Conservation (phyloP, 495 filamentous ascomycete species). For the Baudoinia panamericana region DNA sequence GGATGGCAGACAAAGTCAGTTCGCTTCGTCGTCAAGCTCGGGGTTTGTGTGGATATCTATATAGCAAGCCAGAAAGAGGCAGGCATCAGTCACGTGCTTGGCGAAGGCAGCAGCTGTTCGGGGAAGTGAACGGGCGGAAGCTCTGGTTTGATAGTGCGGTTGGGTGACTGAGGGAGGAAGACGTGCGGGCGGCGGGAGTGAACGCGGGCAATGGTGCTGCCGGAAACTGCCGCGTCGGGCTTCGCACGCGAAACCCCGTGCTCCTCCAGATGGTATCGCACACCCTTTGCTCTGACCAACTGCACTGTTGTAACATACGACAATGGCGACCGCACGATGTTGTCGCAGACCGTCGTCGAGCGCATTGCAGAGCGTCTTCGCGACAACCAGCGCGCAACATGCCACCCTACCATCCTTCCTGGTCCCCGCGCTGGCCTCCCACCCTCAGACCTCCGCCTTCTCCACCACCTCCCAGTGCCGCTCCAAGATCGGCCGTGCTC, state of each 20-base stretch:
- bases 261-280: neutral
- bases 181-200: neutral
- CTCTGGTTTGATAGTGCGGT: too few species aligned
- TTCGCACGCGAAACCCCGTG: neutral
- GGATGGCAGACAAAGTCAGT: too few species aligned
- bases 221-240: neutral
- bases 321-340: slow-evolving; percentile 2
- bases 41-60: too few species aligned
- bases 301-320: neutral
- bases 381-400: slow-evolving; percentile 15
- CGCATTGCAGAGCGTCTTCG: slow-evolving; percentile 1
- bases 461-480: slow-evolving; percentile 48
- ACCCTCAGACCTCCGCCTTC: slow-evolving; percentile 43
- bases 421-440: slow-evolving; percentile 53
- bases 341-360: slow-evolving; percentile 3
- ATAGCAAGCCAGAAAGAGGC: too few species aligned
- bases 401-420: slow-evolving; percentile 54
- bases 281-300: neutral
- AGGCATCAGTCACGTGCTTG: too few species aligned
- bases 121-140: too few species aligned
- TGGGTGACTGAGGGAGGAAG: too few species aligned
- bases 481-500: slow-evolving; percentile 74
- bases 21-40: too few species aligned
- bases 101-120: too few species aligned
- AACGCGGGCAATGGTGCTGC: too few species aligned